Evolutionary conservation across 768 basidiomycete genomes (phyloP).

Genomic region (Gloeophyllum trabeum): DNA sequence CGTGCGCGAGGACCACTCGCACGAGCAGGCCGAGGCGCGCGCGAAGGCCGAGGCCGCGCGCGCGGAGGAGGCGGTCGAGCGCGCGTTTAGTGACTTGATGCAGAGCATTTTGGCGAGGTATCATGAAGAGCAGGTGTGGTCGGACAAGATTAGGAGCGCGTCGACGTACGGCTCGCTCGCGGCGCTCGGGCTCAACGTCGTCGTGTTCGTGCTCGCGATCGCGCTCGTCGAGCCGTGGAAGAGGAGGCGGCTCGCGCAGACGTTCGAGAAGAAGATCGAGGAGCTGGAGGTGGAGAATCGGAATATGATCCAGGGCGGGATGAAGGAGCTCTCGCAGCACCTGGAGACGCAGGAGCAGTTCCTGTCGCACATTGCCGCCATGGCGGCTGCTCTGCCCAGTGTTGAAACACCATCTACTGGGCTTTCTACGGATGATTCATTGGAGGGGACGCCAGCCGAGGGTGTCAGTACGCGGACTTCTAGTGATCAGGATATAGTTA

Average conservation of each 20-base stretch:
- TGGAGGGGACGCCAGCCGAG: no score
- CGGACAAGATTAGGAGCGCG: conserved; percentile 93
- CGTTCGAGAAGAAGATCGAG: conserved; percentile 77
- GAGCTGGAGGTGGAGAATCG: conserved; percentile 33
- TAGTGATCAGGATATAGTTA: background rate
- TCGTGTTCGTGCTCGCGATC: conserved; percentile 87
- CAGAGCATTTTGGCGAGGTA: conserved; percentile 82
- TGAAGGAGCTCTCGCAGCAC: conserved; percentile 33
- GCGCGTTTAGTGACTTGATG: conserved; percentile 82
- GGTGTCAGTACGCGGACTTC: background rate
- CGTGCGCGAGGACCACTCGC: conserved; percentile 81
- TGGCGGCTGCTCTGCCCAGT: conserved; percentile 6
- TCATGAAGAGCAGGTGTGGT: conserved; percentile 99
- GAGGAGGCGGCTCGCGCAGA: conserved; percentile 71
- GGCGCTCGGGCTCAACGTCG: conserved; percentile 77
- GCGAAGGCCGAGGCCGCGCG: conserved; percentile 59
- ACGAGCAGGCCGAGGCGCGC: conserved; percentile 66
- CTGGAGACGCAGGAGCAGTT: conserved; percentile 35
- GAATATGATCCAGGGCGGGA: conserved; percentile 28
- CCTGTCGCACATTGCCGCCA: conserved; percentile 17
- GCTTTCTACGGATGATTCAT: no score
- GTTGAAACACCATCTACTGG: no score
- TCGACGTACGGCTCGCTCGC: conserved; percentile 89
- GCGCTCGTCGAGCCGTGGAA: conserved; percentile 96
- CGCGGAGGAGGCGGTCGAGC: conserved; percentile 74